These are phyloP conservation scores for Apophysomyces trapeziformis DNA, from an alignment of 371 early-diverging fungal genomes.

Conservation along the genomic window DNA sequence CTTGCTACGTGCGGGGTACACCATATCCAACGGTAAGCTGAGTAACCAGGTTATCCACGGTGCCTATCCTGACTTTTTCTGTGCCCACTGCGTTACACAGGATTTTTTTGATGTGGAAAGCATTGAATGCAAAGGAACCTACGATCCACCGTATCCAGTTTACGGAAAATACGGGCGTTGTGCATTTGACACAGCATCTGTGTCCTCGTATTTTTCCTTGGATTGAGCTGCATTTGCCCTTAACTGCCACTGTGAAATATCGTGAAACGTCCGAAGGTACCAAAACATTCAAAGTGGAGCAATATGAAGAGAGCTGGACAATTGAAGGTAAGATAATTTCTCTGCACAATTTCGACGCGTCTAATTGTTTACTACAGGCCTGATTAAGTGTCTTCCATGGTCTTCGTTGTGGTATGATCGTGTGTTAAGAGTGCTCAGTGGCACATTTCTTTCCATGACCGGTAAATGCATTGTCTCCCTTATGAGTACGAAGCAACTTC, in stretches of 20 bases:
- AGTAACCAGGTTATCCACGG: neutral
- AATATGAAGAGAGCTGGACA: constrained; percentile 31
- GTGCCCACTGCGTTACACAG: constrained; percentile 2
- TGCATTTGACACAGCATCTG: constrained; percentile 25
- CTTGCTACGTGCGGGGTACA: constrained; percentile 15
- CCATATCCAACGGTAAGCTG: constrained; percentile 29
- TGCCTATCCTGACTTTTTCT: neutral
- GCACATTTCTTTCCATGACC: constrained; percentile 17
- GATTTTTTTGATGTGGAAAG: constrained; percentile 28
- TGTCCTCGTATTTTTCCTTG: constrained; percentile 28
- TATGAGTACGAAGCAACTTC: constrained; percentile 1
- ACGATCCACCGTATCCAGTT: constrained; percentile 24
- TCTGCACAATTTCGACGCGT: neutral
- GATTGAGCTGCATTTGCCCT: constrained; percentile 24
- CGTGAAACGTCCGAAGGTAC: constrained; percentile 28
- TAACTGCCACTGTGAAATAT: constrained; percentile 24
- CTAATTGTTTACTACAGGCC: constrained; percentile 14
- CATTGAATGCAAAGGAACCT: constrained; percentile 23
- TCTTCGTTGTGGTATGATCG: constrained; percentile 20
- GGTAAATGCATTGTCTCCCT: constrained; percentile 17
- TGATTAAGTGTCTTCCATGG: constrained; percentile 17
- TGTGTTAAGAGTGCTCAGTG: constrained; percentile 18
- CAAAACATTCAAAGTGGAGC: constrained; percentile 22
- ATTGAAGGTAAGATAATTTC: constrained; percentile 23
- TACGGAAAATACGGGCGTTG: constrained; percentile 25